Evolutionary conservation across 108 stramenopile genomes (phyloP).

Genomic region (Parietichytrium sp.): DNA sequence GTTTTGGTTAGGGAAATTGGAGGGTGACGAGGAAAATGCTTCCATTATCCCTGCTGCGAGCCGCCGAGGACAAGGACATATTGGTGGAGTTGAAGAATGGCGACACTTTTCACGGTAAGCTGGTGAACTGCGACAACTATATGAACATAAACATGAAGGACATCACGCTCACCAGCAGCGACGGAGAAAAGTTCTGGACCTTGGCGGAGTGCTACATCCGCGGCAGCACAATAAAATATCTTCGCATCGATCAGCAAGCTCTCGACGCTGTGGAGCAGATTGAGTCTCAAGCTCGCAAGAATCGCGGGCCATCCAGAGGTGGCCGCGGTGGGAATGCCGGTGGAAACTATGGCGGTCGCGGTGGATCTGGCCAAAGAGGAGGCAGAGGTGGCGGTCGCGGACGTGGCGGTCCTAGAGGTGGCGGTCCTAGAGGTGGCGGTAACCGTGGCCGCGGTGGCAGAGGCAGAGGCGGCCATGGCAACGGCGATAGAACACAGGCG

Average conservation of each 20-base stretch:
- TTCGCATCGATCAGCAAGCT: conserved; percentile 85
- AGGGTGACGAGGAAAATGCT: conserved; percentile 70
- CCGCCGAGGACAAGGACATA: conserved; percentile 85
- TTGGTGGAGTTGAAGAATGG: conserved; percentile 97
- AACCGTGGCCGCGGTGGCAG: conserved; percentile 56
- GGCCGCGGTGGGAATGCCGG: neutral
- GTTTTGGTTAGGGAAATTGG: no score
- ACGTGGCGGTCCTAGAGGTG: conserved; percentile 53
- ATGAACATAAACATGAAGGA: conserved; percentile 97
- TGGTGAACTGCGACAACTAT: conserved; percentile 87
- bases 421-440: conserved; percentile 49
- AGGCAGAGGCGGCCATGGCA: conserved; percentile 62
- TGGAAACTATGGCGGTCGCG: conserved; percentile 45
- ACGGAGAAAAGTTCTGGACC: conserved; percentile 92
- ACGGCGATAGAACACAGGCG: no score
- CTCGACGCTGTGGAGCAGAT: conserved; percentile 80
- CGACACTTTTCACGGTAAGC: conserved; percentile 96
- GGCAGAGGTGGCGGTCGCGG: conserved; percentile 49
- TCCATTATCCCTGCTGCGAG: conserved; percentile 84
- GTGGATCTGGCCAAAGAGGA: conserved; percentile 50
- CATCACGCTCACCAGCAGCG: conserved; percentile 87
- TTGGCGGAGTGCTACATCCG: conserved; percentile 90
- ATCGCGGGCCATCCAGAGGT: conserved; percentile 51
- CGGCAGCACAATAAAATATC: conserved; percentile 91
- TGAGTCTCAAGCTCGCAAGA: conserved; percentile 61